A percentile compares a stretch with the other conserved stretches of the same genome.
These are phyloP conservation scores for Sclerotiophoma versabilis DNA, from an alignment of 2,329 filamentous ascomycete genomes.

Conservation along the genomic window DNA sequence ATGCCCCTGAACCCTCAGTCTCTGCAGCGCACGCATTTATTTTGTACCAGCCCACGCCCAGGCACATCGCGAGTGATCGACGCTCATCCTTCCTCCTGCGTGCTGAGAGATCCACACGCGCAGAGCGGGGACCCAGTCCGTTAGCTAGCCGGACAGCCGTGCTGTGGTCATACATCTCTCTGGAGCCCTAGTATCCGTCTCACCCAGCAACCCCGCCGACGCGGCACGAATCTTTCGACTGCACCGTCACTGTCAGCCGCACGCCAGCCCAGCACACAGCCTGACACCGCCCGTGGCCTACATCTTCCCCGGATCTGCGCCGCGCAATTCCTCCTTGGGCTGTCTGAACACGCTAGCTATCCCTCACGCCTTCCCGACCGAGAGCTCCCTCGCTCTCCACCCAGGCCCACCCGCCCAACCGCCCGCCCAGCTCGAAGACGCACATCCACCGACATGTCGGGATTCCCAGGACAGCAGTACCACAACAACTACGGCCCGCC, in stretches of 20 bases:
- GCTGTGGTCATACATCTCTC: slow-evolving; percentile 18
- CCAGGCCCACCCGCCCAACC: slow-evolving; percentile 7
- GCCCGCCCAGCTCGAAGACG: slow-evolving; percentile 1
- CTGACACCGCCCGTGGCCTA: neutral
- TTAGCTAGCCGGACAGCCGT: slow-evolving; percentile 12
- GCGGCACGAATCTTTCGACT: slow-evolving; percentile 15
- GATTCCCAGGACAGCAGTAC: slow-evolving; percentile 52
- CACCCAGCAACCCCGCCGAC: slow-evolving; percentile 24
- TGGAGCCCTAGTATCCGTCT: slow-evolving; percentile 24
- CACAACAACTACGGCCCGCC: slow-evolving; percentile 49
- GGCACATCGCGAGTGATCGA: slow-evolving; percentile 15
- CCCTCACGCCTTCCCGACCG: neutral
- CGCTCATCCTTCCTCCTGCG: slow-evolving; percentile 15
- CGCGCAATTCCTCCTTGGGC: slow-evolving; percentile 2
- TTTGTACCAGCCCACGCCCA: slow-evolving; percentile 6
- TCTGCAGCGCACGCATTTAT: neutral
- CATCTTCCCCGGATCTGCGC: slow-evolving; percentile 4
- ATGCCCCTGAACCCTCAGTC: slow-evolving; percentile 8
- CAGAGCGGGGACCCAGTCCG: slow-evolving; percentile 14
- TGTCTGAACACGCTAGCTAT: neutral
- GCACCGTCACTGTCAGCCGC: slow-evolving; percentile 27
- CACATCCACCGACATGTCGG: slow-evolving; percentile 43
- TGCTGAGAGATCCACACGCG: slow-evolving; percentile 4
- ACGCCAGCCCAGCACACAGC: slow-evolving; percentile 17
- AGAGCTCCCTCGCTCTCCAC: slow-evolving; percentile 9